phyloP scores from a whole-genome alignment of 768 basidiomycete species.

The Suillus placidus region DNA sequence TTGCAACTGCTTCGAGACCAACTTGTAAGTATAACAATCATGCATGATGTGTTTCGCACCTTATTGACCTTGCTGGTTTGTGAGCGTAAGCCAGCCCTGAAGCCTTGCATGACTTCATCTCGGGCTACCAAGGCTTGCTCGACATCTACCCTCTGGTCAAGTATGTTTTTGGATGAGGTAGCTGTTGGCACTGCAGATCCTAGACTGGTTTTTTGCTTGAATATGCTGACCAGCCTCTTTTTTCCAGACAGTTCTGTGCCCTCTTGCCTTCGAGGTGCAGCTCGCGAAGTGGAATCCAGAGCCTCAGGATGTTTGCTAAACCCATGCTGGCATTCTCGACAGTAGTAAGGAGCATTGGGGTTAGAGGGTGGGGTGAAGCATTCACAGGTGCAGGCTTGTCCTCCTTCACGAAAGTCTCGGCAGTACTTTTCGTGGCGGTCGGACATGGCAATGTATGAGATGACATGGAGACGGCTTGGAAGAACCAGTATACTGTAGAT shows the following conservation, averaged over 20 bases:
- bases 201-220: background rate
- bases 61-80: background rate
- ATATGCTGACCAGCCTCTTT: background rate
- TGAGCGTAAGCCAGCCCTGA: background rate
- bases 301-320: slow-evolving; percentile 4
- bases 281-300: background rate
- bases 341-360: background rate
- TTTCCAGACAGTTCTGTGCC: background rate
- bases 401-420: background rate
- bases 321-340: slow-evolving; percentile 10
- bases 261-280: background rate
- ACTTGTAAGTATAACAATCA: background rate
- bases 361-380: slow-evolving; percentile 1
- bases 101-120: background rate
- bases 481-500: background rate
- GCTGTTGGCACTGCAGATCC: background rate
- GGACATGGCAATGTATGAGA: background rate
- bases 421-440: background rate
- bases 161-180: background rate
- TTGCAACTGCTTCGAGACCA: background rate
- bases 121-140: background rate
- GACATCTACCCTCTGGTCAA: background rate
- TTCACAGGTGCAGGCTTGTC: slow-evolving; percentile 3
- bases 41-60: background rate
- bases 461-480: background rate